Evolutionary conservation across 805 yeast genomes (phyloP), one percentile per base, ranked within the genome.

Genomic region (Nakazawaea wyomingensis): DNA sequence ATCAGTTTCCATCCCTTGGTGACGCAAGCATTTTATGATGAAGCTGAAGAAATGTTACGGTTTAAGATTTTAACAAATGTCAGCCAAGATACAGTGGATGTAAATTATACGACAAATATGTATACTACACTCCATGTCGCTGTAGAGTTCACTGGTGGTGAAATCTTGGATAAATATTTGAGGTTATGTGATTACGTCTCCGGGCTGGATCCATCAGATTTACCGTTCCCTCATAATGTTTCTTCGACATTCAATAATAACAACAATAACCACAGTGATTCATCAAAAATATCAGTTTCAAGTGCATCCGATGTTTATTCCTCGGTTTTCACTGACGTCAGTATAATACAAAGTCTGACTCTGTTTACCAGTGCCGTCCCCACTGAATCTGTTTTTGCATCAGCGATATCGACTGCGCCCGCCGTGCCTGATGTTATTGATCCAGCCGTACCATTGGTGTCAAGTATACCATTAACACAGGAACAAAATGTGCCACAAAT

Each of bases 41-140:
- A 45, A 16, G 46, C 24, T 7, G 26, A 39, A n/a, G 44, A 39
- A 26, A n/a, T 41, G 22, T 16, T 50, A 10, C 10, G 30, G 27
- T 47, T 47, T 45, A 24, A 43, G 27, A n/a, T 49, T 22, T 13
- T 38, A 19, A 17, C 47, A 7, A 38, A 49, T 31, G 56, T 61
- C 4, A 31, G 51, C 9, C 46, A 41, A 6, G 42, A 49, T 18
- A 66, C 74, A 8, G 49, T 60, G 11, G 80, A 75, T 47, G 72
- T 73, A 26, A 66, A 76, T 50, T 9, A 49, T 2, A 56, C 66
- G 3, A 68, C 79, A 1, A 73, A 74, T 54, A 64, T 58, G 48
- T 74, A 56, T 52, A 72, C 80, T 8, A 72, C 78, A 2, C 54
- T 76, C 34, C 76, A 72, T 41, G 70, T 72, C 10, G 60, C 62